Conservation (phyloP, 192 early-diverging fungal species). For the Paraglomus occultum region DNA sequence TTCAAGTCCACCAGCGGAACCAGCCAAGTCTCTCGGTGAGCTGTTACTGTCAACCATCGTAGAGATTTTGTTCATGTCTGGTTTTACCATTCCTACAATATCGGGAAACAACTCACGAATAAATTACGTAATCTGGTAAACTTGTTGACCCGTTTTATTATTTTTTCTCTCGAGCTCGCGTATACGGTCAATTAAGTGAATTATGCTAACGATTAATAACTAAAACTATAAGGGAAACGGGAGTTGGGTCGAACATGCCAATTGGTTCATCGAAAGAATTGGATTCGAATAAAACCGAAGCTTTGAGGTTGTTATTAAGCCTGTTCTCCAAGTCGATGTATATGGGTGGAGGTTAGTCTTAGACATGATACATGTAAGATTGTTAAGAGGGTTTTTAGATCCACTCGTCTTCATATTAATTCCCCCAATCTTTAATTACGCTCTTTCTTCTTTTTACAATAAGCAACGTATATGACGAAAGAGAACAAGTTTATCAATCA, state of each 20-base stretch:
- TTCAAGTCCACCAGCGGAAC: too few species aligned
- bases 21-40: slow-evolving; percentile 39
- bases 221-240: slow-evolving; percentile 52
- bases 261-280: slow-evolving; percentile 65
- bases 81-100: slow-evolving; percentile 65
- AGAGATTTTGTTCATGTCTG: slow-evolving; percentile 64
- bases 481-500: slow-evolving; percentile 59
- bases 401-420: background rate
- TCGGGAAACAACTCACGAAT: slow-evolving; percentile 40
- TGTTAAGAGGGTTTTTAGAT: too few species aligned
- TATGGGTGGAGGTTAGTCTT: slow-evolving; percentile 38
- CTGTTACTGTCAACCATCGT: slow-evolving; percentile 51
- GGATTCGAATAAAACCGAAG: slow-evolving; percentile 73
- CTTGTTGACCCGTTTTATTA: background rate
- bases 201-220: background rate
- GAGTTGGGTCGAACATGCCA: slow-evolving; percentile 71
- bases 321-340: slow-evolving; percentile 85
- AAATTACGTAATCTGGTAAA: slow-evolving; percentile 67
- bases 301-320: slow-evolving; percentile 72
- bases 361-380: background rate
- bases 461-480: slow-evolving; percentile 44
- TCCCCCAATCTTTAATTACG: too few species aligned
- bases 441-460: slow-evolving; percentile 8
- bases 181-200: background rate
- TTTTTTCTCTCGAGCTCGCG: background rate